Conservation (phyloP, 768 basidiomycete genomes). For the Kwoniella bestiolae region DNA sequence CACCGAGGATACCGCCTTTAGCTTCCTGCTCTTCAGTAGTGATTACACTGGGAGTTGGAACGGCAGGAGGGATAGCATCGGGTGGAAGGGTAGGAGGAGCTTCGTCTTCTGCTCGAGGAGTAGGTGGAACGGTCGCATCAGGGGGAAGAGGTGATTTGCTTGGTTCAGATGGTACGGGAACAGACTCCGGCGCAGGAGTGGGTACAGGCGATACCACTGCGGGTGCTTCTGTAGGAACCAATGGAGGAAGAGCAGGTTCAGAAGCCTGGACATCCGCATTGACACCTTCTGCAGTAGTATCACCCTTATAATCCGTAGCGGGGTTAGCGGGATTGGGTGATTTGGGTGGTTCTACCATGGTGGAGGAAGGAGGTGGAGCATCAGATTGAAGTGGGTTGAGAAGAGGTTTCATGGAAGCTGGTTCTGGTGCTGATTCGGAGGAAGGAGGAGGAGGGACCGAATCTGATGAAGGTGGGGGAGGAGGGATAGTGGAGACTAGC, state of each 20-base stretch:
- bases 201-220: neutral
- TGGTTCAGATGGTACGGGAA: constrained; percentile 1
- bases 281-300: constrained; percentile 7
- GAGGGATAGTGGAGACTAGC: constrained; percentile 12
- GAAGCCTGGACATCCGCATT: neutral
- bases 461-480: constrained; percentile 25
- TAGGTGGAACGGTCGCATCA: constrained; percentile 48
- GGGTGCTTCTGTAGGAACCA: constrained; percentile 5
- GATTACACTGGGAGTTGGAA: constrained; percentile 44
- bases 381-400: constrained; percentile 48
- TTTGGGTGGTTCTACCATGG: constrained; percentile 49
- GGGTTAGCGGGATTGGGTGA: constrained; percentile 38
- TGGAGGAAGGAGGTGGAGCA: constrained; percentile 40
- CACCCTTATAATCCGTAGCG: constrained; percentile 38
- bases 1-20: constrained; percentile 9
- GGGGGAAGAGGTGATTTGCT: constrained; percentile 34
- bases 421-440: neutral
- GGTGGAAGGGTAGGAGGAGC: constrained; percentile 31
- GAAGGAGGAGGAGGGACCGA: constrained; percentile 15
- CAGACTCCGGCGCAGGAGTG: neutral
- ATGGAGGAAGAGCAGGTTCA: neutral
- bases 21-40: constrained; percentile 28
- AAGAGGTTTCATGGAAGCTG: constrained; percentile 37
- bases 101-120: constrained; percentile 42
- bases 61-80: constrained; percentile 42